Base-by-base conservation (phyloP, 106 monocot genomes). In the Phalaenopsis equestris region DNA sequence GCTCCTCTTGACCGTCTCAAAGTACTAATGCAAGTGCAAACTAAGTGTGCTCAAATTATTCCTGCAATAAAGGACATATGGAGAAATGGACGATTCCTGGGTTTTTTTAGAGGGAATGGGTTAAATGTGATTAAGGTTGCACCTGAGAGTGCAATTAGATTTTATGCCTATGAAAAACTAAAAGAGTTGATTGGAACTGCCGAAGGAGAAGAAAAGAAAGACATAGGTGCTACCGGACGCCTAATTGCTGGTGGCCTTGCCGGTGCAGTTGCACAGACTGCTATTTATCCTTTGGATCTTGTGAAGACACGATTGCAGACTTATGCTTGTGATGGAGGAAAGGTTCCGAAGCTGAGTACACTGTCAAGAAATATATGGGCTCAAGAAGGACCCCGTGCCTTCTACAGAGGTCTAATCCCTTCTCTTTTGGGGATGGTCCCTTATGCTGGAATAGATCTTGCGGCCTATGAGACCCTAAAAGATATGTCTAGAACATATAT, bases 361-460 rank as follows among this genome's bases (percentile, higher is more conserved):
- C 72, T 97, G 17, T 87, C 92, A 45, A 98, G 75, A 87, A 88
- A 94, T 57, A 98, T 98, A 75, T 89, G 87, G 94, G 55, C 87
- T 39, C 92, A 94, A 1, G 97, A 98, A 81, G 97, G 97, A 19
- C 94, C 94, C 79, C 87, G 87, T 61, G 97, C 97, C 42, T 98
- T 94, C 81, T 98, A 98, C 79, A 87, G 92, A 84, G 92, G 94
- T 0, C 79, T 98, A 36, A 67, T 94, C n/a, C 94, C 94, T 75
- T 94, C 94, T 80, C 82, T 98, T 72, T 81, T 94, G 16, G 97
- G 97, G 18, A 98, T 98, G 46, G 87, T 98, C n/a, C 97, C 97
- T 77, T 98, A 94, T 86, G 97, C 92, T 21, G 97, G 97, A 70
- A 94, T 98, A 45, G 94, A 94, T 88, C 92, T 98, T 80, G 92